Percentiles rank a stretch among this genome's conserved stretches.
Conservation (phyloP, 1,139 yeast species). For the Wickerhamiella pararugosa region DNA sequence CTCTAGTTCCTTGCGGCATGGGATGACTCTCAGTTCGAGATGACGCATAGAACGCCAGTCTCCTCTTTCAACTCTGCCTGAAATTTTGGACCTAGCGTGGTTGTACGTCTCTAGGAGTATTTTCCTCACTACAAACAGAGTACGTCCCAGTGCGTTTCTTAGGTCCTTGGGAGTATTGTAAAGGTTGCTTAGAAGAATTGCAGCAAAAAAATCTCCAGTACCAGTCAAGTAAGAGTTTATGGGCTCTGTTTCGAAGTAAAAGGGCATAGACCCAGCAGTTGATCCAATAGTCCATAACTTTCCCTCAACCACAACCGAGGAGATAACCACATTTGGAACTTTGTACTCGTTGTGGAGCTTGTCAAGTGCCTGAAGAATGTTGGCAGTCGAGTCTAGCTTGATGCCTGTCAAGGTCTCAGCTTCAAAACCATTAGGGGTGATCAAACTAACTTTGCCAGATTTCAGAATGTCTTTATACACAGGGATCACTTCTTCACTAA, state of each 20-base stretch:
- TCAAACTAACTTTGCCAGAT: slow-evolving; percentile 41
- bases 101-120: slow-evolving; percentile 25
- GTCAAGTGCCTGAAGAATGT: slow-evolving; percentile 34
- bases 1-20: slow-evolving; percentile 1
- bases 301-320: slow-evolving; percentile 34
- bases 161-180: slow-evolving; percentile 18
- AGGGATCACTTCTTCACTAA: slow-evolving; percentile 50
- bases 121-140: slow-evolving; percentile 34
- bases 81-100: slow-evolving; percentile 7
- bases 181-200: slow-evolving; percentile 51
- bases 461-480: slow-evolving; percentile 44
- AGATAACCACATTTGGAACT: slow-evolving; percentile 52
- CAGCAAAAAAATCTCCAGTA: slow-evolving; percentile 83
- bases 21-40: slow-evolving; percentile 18
- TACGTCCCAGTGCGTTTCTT: slow-evolving; percentile 33
- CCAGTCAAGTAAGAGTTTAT: slow-evolving; percentile 75
- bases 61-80: slow-evolving; percentile 10
- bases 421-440: slow-evolving; percentile 89
- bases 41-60: slow-evolving; percentile 15
- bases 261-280: slow-evolving; percentile 19
- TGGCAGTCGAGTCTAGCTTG: slow-evolving; percentile 29
- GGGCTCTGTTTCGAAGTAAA: slow-evolving; percentile 36
- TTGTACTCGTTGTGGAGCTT: slow-evolving; percentile 35
- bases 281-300: slow-evolving; percentile 42
- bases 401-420: slow-evolving; percentile 53